Evolutionary conservation across 2,329 filamentous ascomycete genomes (phyloP).

Genomic region (Dendryphion nanum): DNA sequence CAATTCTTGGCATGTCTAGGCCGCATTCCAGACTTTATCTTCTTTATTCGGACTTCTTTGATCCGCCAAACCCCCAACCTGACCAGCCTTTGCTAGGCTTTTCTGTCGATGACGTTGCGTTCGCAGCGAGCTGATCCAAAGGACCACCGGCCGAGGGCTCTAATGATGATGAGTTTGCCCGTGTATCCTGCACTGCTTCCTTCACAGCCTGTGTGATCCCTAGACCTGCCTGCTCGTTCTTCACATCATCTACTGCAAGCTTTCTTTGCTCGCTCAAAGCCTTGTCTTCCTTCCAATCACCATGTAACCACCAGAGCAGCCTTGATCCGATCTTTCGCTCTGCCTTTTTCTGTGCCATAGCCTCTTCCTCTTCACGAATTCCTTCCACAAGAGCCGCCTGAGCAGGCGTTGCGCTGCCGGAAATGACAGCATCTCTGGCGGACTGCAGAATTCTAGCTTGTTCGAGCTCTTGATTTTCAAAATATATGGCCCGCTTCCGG

Average conservation of each 20-base stretch:
- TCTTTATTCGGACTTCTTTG: constrained; percentile 28
- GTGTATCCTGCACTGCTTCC: constrained; percentile 35
- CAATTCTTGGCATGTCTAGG: not conserved
- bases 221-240: constrained; percentile 21
- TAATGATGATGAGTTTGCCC: constrained; percentile 16
- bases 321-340: constrained; percentile 29
- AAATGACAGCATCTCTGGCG: constrained; percentile 43
- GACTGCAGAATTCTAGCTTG: constrained; percentile 42
- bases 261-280: constrained; percentile 32
- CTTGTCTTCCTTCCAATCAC: constrained; percentile 39
- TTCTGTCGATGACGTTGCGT: constrained; percentile 35
- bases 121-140: constrained; percentile 47
- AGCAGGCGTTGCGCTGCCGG: constrained; percentile 49
- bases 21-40: not conserved
- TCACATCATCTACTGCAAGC: constrained; percentile 29
- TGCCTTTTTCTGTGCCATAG: constrained; percentile 36
- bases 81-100: constrained; percentile 46
- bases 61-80: constrained; percentile 44
- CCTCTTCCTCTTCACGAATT: constrained; percentile 64
- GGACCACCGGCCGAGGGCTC: constrained; percentile 39
- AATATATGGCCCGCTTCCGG: constrained; percentile 61
- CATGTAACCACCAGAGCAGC: constrained; percentile 36
- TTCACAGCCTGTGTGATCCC: constrained; percentile 33
- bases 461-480: constrained; percentile 52
- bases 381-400: constrained; percentile 52